A percentile compares a stretch with the other conserved stretches of the same genome.
phyloP scores from a whole-genome alignment of 2,329 filamentous ascomycete species.

The Botrytis pseudocinerea region DNA sequence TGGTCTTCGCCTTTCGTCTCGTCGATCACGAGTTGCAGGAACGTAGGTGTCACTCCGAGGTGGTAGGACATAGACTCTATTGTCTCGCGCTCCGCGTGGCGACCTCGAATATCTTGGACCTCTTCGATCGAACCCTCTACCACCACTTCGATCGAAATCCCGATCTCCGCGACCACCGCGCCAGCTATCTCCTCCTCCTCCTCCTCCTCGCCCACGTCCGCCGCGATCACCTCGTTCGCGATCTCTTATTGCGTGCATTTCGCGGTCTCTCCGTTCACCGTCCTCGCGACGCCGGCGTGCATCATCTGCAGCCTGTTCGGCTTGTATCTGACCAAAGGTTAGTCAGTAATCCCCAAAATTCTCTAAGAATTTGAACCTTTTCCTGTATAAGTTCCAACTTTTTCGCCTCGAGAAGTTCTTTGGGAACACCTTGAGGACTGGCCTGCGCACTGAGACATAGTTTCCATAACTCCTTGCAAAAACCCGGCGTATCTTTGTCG shows the following conservation, averaged over 20 bases:
- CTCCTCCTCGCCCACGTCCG: constrained; percentile 46
- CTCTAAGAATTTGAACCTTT: constrained; percentile 61
- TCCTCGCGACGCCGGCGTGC: constrained; percentile 70
- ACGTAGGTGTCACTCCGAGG: constrained; percentile 41
- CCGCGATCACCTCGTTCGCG: constrained; percentile 55
- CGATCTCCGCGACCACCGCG: constrained; percentile 49
- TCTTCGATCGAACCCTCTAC: constrained; percentile 47
- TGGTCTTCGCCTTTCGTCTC: constrained; percentile 39
- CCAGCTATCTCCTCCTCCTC: constrained; percentile 47
- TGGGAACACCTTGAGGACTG: constrained; percentile 86
- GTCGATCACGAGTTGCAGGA: constrained; percentile 37
- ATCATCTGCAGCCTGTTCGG: constrained; percentile 78
- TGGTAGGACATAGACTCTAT: constrained; percentile 40
- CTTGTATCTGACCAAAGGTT: constrained; percentile 63
- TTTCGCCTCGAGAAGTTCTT: constrained; percentile 93
- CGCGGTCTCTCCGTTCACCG: constrained; percentile 69
- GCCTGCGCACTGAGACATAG: constrained; percentile 86
- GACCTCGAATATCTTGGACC: constrained; percentile 49
- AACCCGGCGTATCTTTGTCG: constrained; percentile 83
- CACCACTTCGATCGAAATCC: constrained; percentile 49
- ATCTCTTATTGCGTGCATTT: constrained; percentile 67
- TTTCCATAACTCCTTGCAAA: constrained; percentile 94
- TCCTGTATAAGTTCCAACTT: constrained; percentile 93
- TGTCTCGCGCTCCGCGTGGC: constrained; percentile 42
- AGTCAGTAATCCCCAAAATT: constrained; percentile 22